These are phyloP conservation scores for Alloascoidea africana DNA, from an alignment of 805 yeast species.

Conservation along the genomic window DNA sequence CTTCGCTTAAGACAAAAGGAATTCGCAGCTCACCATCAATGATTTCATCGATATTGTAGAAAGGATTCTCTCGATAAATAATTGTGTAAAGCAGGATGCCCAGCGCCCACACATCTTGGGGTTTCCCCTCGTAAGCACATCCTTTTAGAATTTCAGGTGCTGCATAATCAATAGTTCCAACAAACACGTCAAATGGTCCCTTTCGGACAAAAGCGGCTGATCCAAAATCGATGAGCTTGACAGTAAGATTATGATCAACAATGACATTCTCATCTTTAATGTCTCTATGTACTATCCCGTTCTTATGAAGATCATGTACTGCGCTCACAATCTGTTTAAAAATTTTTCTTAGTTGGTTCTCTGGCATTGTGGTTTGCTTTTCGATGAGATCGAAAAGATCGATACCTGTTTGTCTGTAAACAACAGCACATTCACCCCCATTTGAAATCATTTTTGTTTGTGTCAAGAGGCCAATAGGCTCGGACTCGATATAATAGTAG, in stretches of 20 bases:
- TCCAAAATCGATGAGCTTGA: constrained; percentile 88
- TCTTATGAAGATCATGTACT: constrained; percentile 62
- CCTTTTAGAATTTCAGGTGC: constrained; percentile 94
- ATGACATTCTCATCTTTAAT: constrained; percentile 91
- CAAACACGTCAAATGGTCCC: constrained; percentile 96
- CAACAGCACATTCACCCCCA: too few relatives aligned
- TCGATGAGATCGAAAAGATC: constrained; percentile 91
- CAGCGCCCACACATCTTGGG: constrained; percentile 95
- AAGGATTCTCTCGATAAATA: constrained; percentile 88
- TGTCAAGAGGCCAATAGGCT: constrained; percentile 53
- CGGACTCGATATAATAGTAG: constrained; percentile 82
- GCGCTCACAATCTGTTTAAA: constrained; percentile 73
- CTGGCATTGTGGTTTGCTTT: constrained; percentile 66
- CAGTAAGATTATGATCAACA: constrained; percentile 59
- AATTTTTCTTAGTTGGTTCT: constrained; percentile 60
- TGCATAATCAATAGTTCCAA: constrained; percentile 94
- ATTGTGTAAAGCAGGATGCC: constrained; percentile 85
- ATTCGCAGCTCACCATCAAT: constrained; percentile 76
- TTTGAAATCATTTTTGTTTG: background rate
- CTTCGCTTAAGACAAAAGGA: constrained; percentile 47
- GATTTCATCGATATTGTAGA: constrained; percentile 89
- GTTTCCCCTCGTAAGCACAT: constrained; percentile 76
- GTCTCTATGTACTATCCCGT: constrained; percentile 88
- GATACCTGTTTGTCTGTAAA: constrained; percentile 60
- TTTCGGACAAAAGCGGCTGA: constrained; percentile 81